Conservation (phyloP, 2,329 filamentous ascomycete genomes). For the Aspergillus ochraceoroseus region DNA sequence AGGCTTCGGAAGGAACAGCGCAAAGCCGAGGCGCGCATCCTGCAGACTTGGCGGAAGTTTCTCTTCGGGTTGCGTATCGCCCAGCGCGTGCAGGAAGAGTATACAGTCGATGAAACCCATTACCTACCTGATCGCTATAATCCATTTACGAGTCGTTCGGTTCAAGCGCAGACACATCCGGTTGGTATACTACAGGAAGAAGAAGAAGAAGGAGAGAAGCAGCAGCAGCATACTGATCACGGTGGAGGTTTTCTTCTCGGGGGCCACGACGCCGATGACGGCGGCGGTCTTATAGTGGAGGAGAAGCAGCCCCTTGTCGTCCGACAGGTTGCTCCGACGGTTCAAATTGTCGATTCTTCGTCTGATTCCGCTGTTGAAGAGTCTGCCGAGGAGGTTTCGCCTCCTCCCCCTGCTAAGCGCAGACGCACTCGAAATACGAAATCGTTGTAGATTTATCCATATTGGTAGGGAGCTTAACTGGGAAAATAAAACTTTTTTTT, state of each 20-base stretch:
- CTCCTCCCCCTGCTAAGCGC: conserved; percentile 21
- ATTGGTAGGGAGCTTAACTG: background rate
- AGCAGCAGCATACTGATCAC: conserved; percentile 20
- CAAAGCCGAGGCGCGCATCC: conserved; percentile 68
- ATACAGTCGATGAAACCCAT: conserved; percentile 52
- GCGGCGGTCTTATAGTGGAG: conserved; percentile 31
- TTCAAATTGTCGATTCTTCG: background rate
- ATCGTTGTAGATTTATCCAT: background rate
- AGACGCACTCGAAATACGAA: conserved; percentile 23
- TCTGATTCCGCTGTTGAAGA: background rate
- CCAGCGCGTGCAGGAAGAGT: conserved; percentile 69
- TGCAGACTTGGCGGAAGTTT: conserved; percentile 81
- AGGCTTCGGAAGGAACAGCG: conserved; percentile 72
- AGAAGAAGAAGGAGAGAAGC: conserved; percentile 8
- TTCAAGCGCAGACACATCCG: background rate
- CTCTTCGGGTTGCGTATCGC: conserved; percentile 79
- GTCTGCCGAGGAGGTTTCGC: conserved; percentile 13
- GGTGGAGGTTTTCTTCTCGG: conserved; percentile 14
- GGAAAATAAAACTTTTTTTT: conserved; percentile 1
- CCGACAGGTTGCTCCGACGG: background rate
- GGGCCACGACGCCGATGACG: conserved; percentile 7
- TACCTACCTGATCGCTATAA: conserved; percentile 33
- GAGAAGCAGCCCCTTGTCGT: conserved; percentile 15
- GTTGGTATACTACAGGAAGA: background rate
- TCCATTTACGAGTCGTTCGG: conserved; percentile 30